phyloP scores from a whole-genome alignment of 345 rosid genomes.

The Dovyalis caffra region DNA sequence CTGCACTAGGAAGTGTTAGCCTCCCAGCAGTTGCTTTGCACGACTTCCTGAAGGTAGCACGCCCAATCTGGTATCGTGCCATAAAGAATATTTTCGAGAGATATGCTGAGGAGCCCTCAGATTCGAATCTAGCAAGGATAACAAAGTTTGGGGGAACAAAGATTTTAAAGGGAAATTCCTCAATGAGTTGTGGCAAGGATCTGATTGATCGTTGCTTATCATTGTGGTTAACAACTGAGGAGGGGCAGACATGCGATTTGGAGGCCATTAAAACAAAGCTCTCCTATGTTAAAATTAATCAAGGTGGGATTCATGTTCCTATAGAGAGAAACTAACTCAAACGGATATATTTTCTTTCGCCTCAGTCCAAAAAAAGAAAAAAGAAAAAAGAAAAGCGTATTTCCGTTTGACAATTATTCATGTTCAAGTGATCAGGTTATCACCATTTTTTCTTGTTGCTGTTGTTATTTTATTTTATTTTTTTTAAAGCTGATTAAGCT shows the following conservation, averaged over 20 bases:
- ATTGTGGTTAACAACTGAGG: conserved; percentile 65
- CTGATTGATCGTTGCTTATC: conserved; percentile 58
- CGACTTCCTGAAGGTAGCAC: conserved; percentile 70
- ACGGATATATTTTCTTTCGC: no score
- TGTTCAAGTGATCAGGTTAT: no score
- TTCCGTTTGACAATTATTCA: no score
- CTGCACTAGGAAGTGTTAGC: conserved; percentile 78
- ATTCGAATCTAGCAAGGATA: conserved; percentile 52
- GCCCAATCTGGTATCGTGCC: conserved; percentile 82
- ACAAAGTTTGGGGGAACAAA: conserved; percentile 50
- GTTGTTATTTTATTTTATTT: no score
- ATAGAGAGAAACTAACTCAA: conserved; percentile 6
- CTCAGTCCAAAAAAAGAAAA: no score
- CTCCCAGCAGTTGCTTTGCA: conserved; percentile 61
- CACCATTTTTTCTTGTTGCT: no score
- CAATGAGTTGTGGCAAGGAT: conserved; percentile 47
- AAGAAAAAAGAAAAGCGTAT: no score
- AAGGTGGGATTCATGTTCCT: conserved; percentile 10
- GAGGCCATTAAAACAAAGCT: conserved; percentile 59
- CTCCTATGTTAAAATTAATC: conserved; percentile 36
- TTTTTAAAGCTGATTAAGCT: no score
- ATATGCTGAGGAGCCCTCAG: conserved; percentile 69
- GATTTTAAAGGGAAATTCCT: conserved; percentile 43
- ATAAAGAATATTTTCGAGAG: conserved; percentile 44
- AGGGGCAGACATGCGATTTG: conserved; percentile 54